Evolutionary conservation across 2,329 filamentous ascomycete genomes (phyloP), one percentile per base, ranked within the genome.

Genomic region (Meredithiella fracta): DNA sequence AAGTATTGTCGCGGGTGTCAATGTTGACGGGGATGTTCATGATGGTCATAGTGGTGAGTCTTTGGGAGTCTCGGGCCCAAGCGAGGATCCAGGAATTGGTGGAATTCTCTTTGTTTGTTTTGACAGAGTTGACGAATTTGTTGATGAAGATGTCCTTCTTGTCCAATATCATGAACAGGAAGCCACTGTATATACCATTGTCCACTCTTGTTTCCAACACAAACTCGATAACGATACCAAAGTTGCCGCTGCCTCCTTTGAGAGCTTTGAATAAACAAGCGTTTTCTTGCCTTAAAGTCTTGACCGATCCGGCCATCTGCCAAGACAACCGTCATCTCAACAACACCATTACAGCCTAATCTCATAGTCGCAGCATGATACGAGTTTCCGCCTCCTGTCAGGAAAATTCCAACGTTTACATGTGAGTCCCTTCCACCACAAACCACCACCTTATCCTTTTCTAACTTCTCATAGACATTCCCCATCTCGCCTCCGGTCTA

Each of bases 401-500:
- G 15, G 29, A 51, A 51, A 6, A 23, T n/a, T 17, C 49, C 49
- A 34, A 51, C 22, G 14, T 26, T 26, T 34, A 51, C 49, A 31
- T 37, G n/a, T 17, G 26, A 37, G 15, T 51, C 49, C 7, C 14
- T 23, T 11, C 49, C 73, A 1, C 73, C 74, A 0, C 68, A 65
- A 2, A 73, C 71, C 1, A 67, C 64, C 7, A 73, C 61, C 1
- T 66, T 66, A 20, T 68, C 59, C 5, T 64, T 61, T 17, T 62
- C 60, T 5, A 66, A 53, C 5, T 57, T 40, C 7, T 57, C 55
- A 26, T 63, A 64, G 1, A 64, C 60, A 6, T 59, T 56, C 58
- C 57, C 75, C 74, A 78, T 3, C 68, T 64, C n/a, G 68, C 67
- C 1, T 74, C 75, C 0, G 70, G 62, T 0, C 73, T 73, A 11